Base-by-base conservation (phyloP, 2,329 filamentous ascomycete genomes). In the Trichoderma semiorbis region DNA sequence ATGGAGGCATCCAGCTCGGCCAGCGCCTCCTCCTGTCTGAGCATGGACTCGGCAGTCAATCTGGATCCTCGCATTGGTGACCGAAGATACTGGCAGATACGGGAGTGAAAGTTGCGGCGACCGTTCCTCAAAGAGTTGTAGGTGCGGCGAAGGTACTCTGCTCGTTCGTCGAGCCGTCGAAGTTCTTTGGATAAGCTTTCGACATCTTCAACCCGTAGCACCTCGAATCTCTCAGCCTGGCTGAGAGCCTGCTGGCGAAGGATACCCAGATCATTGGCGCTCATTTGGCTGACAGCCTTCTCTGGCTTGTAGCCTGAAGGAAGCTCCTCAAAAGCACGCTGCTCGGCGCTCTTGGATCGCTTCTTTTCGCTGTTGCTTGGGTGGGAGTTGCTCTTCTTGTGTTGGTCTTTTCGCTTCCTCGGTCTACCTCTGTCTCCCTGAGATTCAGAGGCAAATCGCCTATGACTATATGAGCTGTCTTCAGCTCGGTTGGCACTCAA, bases 21-120 rank as follows among this genome's bases (percentile, higher is more conserved):
- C 12, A 95, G 85, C 1, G 92, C 91, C 80, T 95, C 92, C 79
- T 95, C 92, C 78, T 95, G 92, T 82, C 92, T 93, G 55, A 95
- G 85, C 79, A 95, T 89, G 24, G 90, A 90, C 73, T 94, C 92
- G 74, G 90, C 87, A 74, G 90, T 93, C 79, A 94, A 93, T 74
- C 89, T 91, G 70, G 91, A 89, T 6, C 89, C 87, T 36, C 91
- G 88, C 12, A 62, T 16, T 10, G 91, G 90, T 21, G 90, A 91
- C 65, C 91, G 90, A 11, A 95, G 86, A 77, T 93, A 93, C 69
- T 91, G 89, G 80, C 93, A 93, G 81, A 95, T 93, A 58, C 93
- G 88, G 8, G 88, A 87, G 77, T 95, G 93, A 5, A 95, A 86
- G 78, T 92, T 93, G 75, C 92, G 91, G 32, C 93, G 90, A 1